phyloP scores from a whole-genome alignment of 345 rosid species.

The Zanthoxylum bungeanum region DNA sequence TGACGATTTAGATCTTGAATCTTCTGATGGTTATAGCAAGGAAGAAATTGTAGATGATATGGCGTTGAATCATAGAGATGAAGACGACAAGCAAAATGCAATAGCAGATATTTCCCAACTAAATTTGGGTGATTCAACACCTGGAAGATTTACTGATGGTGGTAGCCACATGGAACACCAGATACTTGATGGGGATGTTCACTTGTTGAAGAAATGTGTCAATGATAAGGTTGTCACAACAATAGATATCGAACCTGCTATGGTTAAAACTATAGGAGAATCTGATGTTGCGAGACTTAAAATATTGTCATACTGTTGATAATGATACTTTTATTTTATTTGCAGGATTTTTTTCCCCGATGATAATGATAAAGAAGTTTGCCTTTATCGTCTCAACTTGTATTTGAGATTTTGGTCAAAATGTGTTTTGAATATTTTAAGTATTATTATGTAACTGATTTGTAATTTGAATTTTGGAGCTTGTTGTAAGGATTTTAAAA shows the following conservation, averaged over 20 bases:
- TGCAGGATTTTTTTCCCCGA: no score
- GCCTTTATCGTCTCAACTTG: no score
- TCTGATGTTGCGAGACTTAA: constrained; percentile 32
- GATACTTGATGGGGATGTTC: constrained; percentile 34
- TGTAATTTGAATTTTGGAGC: no score
- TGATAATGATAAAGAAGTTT: no score
- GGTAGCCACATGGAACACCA: constrained; percentile 30
- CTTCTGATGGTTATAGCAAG: constrained; percentile 23
- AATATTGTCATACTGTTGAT: constrained; percentile 34
- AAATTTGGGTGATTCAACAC: constrained; percentile 32
- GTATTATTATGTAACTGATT: no score
- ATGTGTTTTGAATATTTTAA: no score
- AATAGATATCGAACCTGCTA: constrained; percentile 35
- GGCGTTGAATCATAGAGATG: constrained; percentile 24
- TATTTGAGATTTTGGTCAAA: no score
- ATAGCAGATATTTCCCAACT: constrained; percentile 26
- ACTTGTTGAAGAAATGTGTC: constrained; percentile 20
- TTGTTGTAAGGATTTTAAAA: no score
- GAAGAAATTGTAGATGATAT: constrained; percentile 34
- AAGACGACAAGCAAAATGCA: constrained; percentile 28
- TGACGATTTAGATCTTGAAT: constrained; percentile 48
- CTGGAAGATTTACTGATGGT: constrained; percentile 31
- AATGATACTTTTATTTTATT: no score
- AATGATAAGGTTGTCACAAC: constrained; percentile 27
- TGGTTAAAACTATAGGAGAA: constrained; percentile 25